These are phyloP conservation scores for Chalaropsis thielavioides DNA, from an alignment of 2,329 filamentous ascomycete species.

Conservation along the genomic window DNA sequence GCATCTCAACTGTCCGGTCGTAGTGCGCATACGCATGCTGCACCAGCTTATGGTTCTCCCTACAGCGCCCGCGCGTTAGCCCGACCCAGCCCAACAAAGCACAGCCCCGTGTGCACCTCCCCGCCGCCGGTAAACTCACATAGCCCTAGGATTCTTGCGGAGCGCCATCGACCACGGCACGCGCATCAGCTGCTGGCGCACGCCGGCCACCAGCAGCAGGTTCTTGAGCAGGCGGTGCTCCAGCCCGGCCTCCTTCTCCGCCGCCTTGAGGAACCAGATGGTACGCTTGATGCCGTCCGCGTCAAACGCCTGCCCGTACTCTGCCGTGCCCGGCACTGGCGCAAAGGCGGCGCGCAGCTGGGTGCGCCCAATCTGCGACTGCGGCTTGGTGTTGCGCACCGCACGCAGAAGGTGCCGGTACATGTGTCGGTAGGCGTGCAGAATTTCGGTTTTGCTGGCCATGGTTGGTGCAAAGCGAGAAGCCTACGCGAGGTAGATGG, in stretches of 20 bases:
- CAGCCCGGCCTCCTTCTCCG: conserved; percentile 46
- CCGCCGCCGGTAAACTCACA: neutral
- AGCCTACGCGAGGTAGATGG: neutral
- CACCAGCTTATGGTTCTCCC: neutral
- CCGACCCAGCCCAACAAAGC: neutral
- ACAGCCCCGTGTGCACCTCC: conserved; percentile 6
- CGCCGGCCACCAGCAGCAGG: conserved; percentile 38
- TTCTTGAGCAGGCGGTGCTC: conserved; percentile 63
- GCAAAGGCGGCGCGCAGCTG: conserved; percentile 47
- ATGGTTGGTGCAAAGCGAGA: neutral
- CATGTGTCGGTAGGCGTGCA: conserved; percentile 55
- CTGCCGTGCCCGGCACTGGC: conserved; percentile 10
- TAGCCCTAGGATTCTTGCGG: conserved; percentile 18
- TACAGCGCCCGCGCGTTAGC: conserved; percentile 16
- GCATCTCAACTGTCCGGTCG: conserved; percentile 54
- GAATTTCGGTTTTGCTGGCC: conserved; percentile 29
- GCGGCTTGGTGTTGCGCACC: conserved; percentile 55
- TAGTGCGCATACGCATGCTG: conserved; percentile 42
- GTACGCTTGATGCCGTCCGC: conserved; percentile 45
- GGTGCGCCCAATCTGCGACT: conserved; percentile 47
- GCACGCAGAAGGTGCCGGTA: conserved; percentile 54
- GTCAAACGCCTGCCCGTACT: conserved; percentile 31
- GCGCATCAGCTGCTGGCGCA: conserved; percentile 24
- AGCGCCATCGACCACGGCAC: conserved; percentile 17
- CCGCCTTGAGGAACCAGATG: conserved; percentile 53